A percentile compares a stretch with the other conserved stretches of the same genome.
Conservation (phyloP, 352 stramenopile species). For the Phytophthora tubulina region DNA sequence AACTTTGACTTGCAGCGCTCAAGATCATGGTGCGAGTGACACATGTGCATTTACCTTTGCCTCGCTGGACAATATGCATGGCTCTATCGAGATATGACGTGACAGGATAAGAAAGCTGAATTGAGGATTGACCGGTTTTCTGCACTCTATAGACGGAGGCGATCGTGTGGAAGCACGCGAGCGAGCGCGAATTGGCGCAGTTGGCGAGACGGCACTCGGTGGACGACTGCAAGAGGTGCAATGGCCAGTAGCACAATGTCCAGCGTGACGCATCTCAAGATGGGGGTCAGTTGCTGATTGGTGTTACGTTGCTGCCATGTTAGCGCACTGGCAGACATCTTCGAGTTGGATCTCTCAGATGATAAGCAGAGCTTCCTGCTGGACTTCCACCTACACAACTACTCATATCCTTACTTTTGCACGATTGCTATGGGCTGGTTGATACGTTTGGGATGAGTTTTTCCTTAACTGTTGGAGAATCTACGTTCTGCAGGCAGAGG, state of each 20-base stretch:
- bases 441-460: background rate
- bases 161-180: conserved; percentile 70
- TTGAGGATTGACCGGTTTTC: conserved; percentile 14
- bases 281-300: background rate
- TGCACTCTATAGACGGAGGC: conserved; percentile 51
- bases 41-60: background rate
- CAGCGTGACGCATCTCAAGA: background rate
- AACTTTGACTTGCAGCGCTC: background rate
- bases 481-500: conserved; percentile 74
- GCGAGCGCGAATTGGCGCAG: conserved; percentile 46
- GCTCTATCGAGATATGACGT: background rate
- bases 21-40: conserved; percentile 19
- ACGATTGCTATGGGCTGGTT: background rate
- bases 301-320: conserved; percentile 8
- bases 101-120: background rate
- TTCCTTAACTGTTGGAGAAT: conserved; percentile 30
- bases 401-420: conserved; percentile 63
- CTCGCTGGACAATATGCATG: background rate
- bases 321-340: conserved; percentile 62
- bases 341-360: conserved; percentile 53
- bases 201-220: conserved; percentile 53
- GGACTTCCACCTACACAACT: conserved; percentile 69
- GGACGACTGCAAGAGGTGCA: conserved; percentile 69
- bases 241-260: background rate
- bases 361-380: conserved; percentile 58